phyloP scores from a whole-genome alignment of 108 stramenopile genomes.

The Craspedostauros australis region DNA sequence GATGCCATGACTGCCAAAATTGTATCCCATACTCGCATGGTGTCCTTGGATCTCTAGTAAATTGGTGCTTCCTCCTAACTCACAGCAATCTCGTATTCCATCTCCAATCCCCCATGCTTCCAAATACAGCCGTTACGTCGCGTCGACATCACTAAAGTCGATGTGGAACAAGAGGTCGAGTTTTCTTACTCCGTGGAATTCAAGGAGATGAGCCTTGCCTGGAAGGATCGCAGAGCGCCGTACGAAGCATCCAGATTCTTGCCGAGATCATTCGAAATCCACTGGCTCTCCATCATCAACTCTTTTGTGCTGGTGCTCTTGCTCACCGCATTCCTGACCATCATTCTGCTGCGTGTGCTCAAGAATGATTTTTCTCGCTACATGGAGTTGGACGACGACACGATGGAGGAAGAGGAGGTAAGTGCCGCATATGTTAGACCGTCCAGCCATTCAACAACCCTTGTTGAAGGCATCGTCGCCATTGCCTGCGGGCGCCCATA shows the following conservation, averaged over 20 bases:
- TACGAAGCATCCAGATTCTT: slow-evolving; percentile 86
- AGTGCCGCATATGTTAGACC: slow-evolving; percentile 15
- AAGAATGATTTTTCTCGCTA: slow-evolving; percentile 96
- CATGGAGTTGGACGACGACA: slow-evolving; percentile 92
- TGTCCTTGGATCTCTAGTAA: too few relatives aligned
- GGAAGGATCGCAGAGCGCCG: slow-evolving; percentile 82
- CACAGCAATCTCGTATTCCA: too few relatives aligned
- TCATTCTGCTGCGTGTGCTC: slow-evolving; percentile 92
- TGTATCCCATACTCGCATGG: too few relatives aligned
- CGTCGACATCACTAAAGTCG: slow-evolving; percentile 89
- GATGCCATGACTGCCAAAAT: too few relatives aligned
- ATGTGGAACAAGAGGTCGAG: slow-evolving; percentile 55
- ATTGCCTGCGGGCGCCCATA: too few relatives aligned
- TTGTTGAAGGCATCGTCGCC: not conserved
- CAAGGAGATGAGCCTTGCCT: slow-evolving; percentile 60
- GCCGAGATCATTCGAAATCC: slow-evolving; percentile 84
- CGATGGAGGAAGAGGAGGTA: slow-evolving; percentile 91
- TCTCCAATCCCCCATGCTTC: too few relatives aligned
- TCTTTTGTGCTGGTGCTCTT: slow-evolving; percentile 94
- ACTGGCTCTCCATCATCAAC: slow-evolving; percentile 98
- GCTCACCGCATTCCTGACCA: slow-evolving; percentile 92
- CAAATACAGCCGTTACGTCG: slow-evolving; percentile 43
- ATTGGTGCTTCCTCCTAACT: too few relatives aligned
- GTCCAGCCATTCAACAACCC: not conserved
- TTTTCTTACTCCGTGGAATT: slow-evolving; percentile 92